Evolutionary conservation across 805 yeast species (phyloP), one percentile per base, ranked within the genome.

Genomic region (Saccharomyces mikatae): DNA sequence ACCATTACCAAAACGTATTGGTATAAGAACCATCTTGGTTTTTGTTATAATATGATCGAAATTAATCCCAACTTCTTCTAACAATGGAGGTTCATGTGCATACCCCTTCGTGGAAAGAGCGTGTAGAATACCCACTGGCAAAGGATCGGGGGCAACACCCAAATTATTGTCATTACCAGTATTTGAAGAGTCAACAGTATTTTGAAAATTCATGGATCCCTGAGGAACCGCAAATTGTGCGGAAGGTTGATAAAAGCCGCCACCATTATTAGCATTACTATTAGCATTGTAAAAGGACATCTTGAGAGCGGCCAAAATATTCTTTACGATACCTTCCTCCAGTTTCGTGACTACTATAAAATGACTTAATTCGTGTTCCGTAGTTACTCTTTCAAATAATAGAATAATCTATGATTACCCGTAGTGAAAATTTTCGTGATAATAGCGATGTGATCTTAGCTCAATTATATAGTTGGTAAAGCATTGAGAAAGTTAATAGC

Each of bases 101-200:
- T 94, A 94, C 0, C 99, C 99, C 0, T 86, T 77, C 0, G 97
- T 87, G 1, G 97, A 88, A 64, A 94, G 85, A 0, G 98, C 99
- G 3, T 97, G 96, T 4, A 95, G 70, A 49, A 90, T 66, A 0
- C 99, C 99, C 0, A 82, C 74, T 1, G 89, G 78, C 50, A 92
- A 74, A 52, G 73, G 74, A 41, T 67, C 71, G 17, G 66, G 67
- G 13, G 62, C 60, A 9, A 62, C 58, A 4, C 64, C 65, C 47
- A 60, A 53, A 47, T 52, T 58, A n/a, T 53, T 31, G 4, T 54
- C 56, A 46, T 46, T 50, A 22, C 54, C 58, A 13, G 53, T 56
- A 41, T 56, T 54, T 10, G 60, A 49, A 22, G 54, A 26, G 6
- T 29, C 30, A 4, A 36, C 44, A 21, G 58, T 49, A 48, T 60